Evolutionary conservation across 352 stramenopile genomes (phyloP).

Genomic region (Thalassiosira sp.): DNA sequence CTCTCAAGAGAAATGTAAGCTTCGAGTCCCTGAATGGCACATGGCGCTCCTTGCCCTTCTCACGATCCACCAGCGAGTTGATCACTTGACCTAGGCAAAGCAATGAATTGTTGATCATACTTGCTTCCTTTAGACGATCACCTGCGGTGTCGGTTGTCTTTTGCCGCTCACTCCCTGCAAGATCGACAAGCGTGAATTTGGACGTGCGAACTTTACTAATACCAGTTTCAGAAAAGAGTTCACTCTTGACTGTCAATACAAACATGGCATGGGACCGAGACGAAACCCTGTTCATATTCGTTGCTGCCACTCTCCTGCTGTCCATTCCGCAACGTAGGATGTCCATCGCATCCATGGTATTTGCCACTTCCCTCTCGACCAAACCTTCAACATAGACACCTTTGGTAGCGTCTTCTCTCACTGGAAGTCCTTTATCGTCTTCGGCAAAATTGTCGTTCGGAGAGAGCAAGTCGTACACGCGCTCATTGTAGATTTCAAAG

Average conservation of each 20-base stretch:
- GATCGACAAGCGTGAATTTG: slow-evolving; percentile 60
- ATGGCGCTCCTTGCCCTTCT: slow-evolving; percentile 71
- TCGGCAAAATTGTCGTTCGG: slow-evolving; percentile 8
- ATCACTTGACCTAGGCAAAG: slow-evolving; percentile 94
- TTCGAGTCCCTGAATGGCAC: slow-evolving; percentile 96
- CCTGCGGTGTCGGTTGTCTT: slow-evolving; percentile 81
- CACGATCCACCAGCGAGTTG: slow-evolving; percentile 85
- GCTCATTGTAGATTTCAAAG: slow-evolving; percentile 66
- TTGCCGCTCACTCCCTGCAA: slow-evolving; percentile 57
- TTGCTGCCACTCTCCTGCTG: slow-evolving; percentile 38
- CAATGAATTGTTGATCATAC: slow-evolving; percentile 95
- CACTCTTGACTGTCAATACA: slow-evolving; percentile 42
- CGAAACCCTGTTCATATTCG: slow-evolving; percentile 56
- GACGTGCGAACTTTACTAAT: slow-evolving; percentile 35
- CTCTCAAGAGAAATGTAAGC: slow-evolving; percentile 61
- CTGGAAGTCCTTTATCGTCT: slow-evolving; percentile 28
- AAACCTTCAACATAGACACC: slow-evolving; percentile 58
- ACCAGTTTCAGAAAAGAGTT: slow-evolving; percentile 18
- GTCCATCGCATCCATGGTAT: slow-evolving; percentile 44
- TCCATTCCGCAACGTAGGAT: slow-evolving; percentile 30
- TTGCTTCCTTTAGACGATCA: slow-evolving; percentile 92
- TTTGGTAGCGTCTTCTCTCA: slow-evolving; percentile 46
- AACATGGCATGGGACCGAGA: slow-evolving; percentile 56
- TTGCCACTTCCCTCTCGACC: slow-evolving; percentile 19
- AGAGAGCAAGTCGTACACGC: slow-evolving; percentile 56